Conservation (phyloP, 2,329 filamentous ascomycete species). For the Fusarium multiceps region DNA sequence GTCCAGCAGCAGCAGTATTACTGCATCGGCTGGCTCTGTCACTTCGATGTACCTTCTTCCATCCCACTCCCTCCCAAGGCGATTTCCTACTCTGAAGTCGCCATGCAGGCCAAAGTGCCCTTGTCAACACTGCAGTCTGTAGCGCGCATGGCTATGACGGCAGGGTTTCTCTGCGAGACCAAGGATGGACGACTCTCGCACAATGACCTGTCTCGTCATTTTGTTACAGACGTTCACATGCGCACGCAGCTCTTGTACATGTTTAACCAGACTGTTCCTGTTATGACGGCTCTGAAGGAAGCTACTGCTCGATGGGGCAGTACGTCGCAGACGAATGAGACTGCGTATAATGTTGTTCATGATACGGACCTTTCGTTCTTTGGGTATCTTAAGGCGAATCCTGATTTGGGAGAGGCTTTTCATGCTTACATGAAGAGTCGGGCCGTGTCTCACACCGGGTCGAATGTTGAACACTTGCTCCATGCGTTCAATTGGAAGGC, state of each 20-base stretch:
- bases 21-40: slow-evolving; percentile 31
- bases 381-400: slow-evolving; percentile 43
- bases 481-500: slow-evolving; percentile 22
- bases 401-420: slow-evolving; percentile 4
- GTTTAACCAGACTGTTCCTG: slow-evolving; percentile 42
- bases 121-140: slow-evolving; percentile 16
- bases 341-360: slow-evolving; percentile 48
- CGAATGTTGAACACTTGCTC: slow-evolving; percentile 27
- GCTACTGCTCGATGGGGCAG: slow-evolving; percentile 46
- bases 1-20: slow-evolving; percentile 33
- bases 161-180: slow-evolving; percentile 50
- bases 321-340: slow-evolving; percentile 41
- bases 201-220: slow-evolving; percentile 46
- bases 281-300: slow-evolving; percentile 37
- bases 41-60: slow-evolving; percentile 23
- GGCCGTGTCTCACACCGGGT: slow-evolving; percentile 30
- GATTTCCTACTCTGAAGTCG: slow-evolving; percentile 11
- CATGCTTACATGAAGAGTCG: slow-evolving; percentile 34
- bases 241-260: slow-evolving; percentile 49
- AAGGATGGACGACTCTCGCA: slow-evolving; percentile 48
- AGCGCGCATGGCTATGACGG: slow-evolving; percentile 54
- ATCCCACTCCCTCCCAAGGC: slow-evolving; percentile 9
- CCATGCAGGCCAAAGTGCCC: slow-evolving; percentile 17
- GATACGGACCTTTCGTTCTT: slow-evolving; percentile 48
- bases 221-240: slow-evolving; percentile 43